Evolutionary conservation across 2,329 filamentous ascomycete genomes (phyloP), one percentile per base, ranked within the genome.

Genomic region (Neofusicoccum kwambonambiense): DNA sequence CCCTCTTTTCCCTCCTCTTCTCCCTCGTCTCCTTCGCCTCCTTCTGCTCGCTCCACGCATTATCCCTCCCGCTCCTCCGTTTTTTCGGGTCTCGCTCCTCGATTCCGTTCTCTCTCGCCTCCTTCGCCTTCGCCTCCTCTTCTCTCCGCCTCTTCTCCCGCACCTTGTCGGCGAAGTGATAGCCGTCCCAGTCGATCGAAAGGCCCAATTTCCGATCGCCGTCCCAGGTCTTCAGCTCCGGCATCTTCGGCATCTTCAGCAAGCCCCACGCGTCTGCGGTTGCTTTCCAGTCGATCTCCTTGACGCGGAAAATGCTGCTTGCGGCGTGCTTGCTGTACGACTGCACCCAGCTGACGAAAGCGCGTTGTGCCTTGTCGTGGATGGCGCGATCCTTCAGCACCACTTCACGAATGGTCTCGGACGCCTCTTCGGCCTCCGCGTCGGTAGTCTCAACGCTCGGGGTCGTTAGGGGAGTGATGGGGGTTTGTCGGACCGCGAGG

Each of bases 301-400:
- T 77, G 2, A 92, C 82, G 11, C 90, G 87, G 81, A 99, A 99
- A 69, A 99, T 98, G 72, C 92, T 96, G 66, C 87, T 89, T 0
- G 94, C 93, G 69, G 93, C 88, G 73, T 98, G 95, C 72, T 95
- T 96, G 74, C 87, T 90, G 79, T 98, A 98, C 69, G 91, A 90
- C 74, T 93, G 88, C 1, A 96, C 88, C 91, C 93, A 98, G 73
- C 90, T 94, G 22, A 98, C 94, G 71, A 99, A 98, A 0, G 89
- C 95, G 67, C 89, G 88, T 74, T 97, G 92, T 0, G 90, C 93
- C 72, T 96, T 95, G 75, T 97, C 93, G 75, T 95, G 89, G 11
- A 95, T 74, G 31, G 87, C 86, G 27, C 89, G 81, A 74, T 92
- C 90, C 44, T 79, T 76, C 34, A 81, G 78, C 12, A 89, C 84